Conservation (phyloP, 305 asterid species). For the Fraxinus nigra region DNA sequence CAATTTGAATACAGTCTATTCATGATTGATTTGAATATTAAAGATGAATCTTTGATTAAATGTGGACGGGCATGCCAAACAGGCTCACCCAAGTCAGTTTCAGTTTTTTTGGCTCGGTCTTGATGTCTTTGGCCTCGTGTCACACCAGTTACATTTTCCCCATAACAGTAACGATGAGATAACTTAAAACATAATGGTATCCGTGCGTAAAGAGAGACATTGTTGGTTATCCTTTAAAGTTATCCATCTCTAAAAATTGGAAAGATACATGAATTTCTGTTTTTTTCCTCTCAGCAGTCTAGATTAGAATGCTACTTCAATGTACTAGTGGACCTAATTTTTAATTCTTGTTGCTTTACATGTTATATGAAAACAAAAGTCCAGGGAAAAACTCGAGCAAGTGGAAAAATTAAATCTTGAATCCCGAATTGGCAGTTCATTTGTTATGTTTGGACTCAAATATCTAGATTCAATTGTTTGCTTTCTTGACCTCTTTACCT, state of each 20-base stretch:
- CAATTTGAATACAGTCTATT: not conserved
- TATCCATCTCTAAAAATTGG: not conserved
- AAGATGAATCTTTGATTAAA: not conserved
- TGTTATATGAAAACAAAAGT: not conserved
- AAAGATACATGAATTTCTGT: not conserved
- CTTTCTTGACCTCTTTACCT: not conserved
- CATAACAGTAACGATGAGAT: no score
- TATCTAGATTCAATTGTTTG: not conserved
- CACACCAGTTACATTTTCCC: no score
- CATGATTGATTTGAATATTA: not conserved
- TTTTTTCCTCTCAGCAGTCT: not conserved
- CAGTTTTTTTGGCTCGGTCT: not conserved
- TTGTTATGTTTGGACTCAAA: not conserved
- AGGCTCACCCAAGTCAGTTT: not conserved
- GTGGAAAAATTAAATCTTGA: not conserved
- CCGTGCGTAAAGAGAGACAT: not conserved
- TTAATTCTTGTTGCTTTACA: not conserved
- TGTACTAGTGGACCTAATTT: not conserved
- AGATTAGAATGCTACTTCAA: not conserved
- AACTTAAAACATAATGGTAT: not conserved
- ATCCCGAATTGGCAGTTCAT: not conserved
- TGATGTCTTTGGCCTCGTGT: no score
- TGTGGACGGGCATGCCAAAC: not conserved
- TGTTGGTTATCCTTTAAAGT: not conserved
- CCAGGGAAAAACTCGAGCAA: not conserved